Base-by-base conservation (phyloP, 352 stramenopile species). In the Phytopythium mirpurense region DNA sequence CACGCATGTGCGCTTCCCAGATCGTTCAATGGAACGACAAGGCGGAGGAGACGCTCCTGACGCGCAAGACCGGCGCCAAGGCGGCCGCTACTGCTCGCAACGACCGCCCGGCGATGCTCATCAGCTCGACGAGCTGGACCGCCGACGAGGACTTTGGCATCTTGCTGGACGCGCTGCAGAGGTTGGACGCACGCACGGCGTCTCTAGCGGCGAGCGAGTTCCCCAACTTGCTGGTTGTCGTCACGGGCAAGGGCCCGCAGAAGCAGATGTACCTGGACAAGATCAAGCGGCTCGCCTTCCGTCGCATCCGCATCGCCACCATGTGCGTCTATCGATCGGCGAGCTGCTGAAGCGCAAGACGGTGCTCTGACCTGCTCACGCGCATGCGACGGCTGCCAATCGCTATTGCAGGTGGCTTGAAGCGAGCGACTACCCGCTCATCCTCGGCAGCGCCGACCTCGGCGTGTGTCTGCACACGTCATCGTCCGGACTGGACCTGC, bases 81-180 rank as follows among this genome's bases (percentile, higher is more conserved):
- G 27, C 24, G 15, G 19, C 47, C 0, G 59, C 84, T 11, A 43
- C 68, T 50, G n/a, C 62, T 11, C 78, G 78, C 15, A 49, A 71
- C 31, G 67, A 88, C 31, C 76, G 81, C 14, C 81, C 81, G 1
- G 81, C 81, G 29, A 78, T 92, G 59, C 74, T 92, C 48, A 86
- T 92, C 53, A 98, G 90, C 59, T 98, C 95, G 10, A 99, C 98
- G 5, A 98, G 88, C 49, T 99, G 97, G 97, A 99, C 98, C 8
- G 82, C 95, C 4, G 98, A 99, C 61, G 98, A 99, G 73, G 97
- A 99, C 65, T 99, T 99, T 88, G 83, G 83, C 18, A 90, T 99
- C 51, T 67, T 99, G 7, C 68, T 99, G 9, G 65, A 90, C 43
- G 97, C 98, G 7, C 72, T 99, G 6, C 59, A 87, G 27, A 62